Evolutionary conservation across 2,329 filamentous ascomycete species (phyloP), one percentile per base, ranked within the genome.

Genomic region (Trichoderma sp.): DNA sequence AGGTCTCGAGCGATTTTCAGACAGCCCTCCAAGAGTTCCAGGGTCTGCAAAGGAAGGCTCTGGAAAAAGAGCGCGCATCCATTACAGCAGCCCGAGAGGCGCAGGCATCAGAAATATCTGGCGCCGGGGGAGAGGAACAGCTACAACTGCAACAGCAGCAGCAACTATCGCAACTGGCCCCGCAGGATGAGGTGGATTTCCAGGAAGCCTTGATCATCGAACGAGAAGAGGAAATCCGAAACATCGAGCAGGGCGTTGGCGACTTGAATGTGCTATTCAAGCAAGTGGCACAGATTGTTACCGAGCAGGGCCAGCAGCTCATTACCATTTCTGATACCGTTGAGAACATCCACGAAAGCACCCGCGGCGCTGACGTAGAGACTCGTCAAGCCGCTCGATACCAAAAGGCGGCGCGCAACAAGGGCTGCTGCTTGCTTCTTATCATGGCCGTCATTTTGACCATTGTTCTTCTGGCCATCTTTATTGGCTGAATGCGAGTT

Each of bases 281-380:
- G 77, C 96, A 99, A 86, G 95, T 99, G n/a, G 97, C 96, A 64
- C 95, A 98, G 84, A 98, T 99, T 84, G 95, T 99, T 68, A 91
- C 91, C 77, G 96, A 98, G 85, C 97, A 99, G 85, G 97, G 97
- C 68, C 94, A 95, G 80, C 91, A 94, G 84, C 88, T 99, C 35
- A 93, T 96, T 81, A 94, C 94, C 21, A 97, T 99, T 80, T 92
- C 92, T 77, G 93, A 94, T 79, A 98, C 98, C 80, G 94, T 98
- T 7, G 92, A 97, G 83, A 92, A 92, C 77, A 94, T 95, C 63
- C 90, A 93, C 77, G 91, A 93, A 76, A 93, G 97, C 81, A 97
- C 95, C 14, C 89, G 92, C 72, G 95, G 95, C 53, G 97, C 96
- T 59, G 95, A 98, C 83, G 85, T 92, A 75, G 96, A 99, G 85